Evolutionary conservation across 306 rosid species (phyloP).

Genomic region (Rosa rugosa): DNA sequence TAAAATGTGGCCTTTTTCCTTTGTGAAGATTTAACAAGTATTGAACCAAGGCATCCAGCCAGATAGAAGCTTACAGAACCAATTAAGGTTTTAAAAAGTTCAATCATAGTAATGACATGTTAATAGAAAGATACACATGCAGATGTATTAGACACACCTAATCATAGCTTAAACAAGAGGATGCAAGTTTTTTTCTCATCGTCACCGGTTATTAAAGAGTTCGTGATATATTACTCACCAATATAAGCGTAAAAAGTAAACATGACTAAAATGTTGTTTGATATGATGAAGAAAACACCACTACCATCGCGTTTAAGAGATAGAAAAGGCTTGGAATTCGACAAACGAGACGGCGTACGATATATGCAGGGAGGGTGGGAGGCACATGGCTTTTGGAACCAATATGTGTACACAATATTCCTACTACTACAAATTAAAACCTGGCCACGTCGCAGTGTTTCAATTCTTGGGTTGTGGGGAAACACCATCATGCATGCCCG

Average conservation of each 20-base stretch:
- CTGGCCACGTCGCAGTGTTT: constrained; percentile 65
- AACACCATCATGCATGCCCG: constrained; percentile 81
- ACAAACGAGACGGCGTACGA: constrained; percentile 25
- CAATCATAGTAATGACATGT: not conserved
- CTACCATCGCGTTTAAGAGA: not conserved
- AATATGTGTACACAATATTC: not conserved
- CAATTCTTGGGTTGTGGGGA: constrained; percentile 58
- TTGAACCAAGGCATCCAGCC: not conserved
- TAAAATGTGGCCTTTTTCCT: not conserved
- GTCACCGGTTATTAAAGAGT: no score
- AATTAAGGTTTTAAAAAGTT: not conserved
- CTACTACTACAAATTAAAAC: constrained; percentile 24
- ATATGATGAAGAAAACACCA: not conserved
- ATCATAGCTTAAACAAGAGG: not conserved
- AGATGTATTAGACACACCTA: no score
- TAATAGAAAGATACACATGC: no score
- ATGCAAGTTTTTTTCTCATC: not conserved
- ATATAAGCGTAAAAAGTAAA: not conserved
- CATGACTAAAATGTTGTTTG: not conserved
- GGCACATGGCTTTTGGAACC: constrained; percentile 64
- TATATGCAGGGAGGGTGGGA: constrained; percentile 59
- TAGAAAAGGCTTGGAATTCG: not conserved
- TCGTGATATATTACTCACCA: not conserved
- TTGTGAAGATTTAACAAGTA: not conserved
- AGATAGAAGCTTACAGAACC: not conserved